Evolutionary conservation across 805 yeast species (phyloP).

Genomic region (Kodamaea hsintzibuensis): DNA sequence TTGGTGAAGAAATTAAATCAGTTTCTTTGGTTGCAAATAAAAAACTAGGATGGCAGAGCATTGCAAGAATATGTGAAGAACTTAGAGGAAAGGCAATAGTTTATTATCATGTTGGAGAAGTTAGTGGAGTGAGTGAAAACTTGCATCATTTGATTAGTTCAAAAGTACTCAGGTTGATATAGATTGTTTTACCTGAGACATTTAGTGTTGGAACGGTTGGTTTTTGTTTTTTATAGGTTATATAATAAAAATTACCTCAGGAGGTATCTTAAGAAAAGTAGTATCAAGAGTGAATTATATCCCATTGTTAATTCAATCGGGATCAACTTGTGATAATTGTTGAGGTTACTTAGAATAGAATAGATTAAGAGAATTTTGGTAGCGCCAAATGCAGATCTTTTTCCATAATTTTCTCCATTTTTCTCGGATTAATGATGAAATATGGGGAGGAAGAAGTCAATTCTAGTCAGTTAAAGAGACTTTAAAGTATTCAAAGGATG

Average conservation of each 20-base stretch:
- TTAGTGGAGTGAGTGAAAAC: background rate
- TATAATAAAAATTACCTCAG: too few species aligned
- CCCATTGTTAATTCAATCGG: too few species aligned
- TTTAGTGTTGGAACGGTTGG: too few species aligned
- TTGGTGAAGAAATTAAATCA: background rate
- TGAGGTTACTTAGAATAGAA: too few species aligned
- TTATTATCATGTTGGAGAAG: background rate
- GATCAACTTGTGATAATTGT: too few species aligned
- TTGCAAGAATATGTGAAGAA: background rate
- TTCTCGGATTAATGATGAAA: too few species aligned
- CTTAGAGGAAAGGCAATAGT: background rate
- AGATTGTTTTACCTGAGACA: background rate
- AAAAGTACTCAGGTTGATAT: background rate
- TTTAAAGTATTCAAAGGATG: too few species aligned
- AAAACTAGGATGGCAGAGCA: background rate
- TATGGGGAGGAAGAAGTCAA: background rate
- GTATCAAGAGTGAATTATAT: too few species aligned
- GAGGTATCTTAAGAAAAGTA: too few species aligned
- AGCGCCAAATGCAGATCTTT: background rate
- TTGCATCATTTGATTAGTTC: background rate
- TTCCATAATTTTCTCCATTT: background rate
- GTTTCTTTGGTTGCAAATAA: constrained; percentile 1
- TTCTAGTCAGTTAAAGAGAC: background rate
- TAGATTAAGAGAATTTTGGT: background rate
- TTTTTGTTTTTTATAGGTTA: too few species aligned